Conservation (phyloP, 2,329 filamentous ascomycete genomes). For the Cladorrhinum sp. region DNA sequence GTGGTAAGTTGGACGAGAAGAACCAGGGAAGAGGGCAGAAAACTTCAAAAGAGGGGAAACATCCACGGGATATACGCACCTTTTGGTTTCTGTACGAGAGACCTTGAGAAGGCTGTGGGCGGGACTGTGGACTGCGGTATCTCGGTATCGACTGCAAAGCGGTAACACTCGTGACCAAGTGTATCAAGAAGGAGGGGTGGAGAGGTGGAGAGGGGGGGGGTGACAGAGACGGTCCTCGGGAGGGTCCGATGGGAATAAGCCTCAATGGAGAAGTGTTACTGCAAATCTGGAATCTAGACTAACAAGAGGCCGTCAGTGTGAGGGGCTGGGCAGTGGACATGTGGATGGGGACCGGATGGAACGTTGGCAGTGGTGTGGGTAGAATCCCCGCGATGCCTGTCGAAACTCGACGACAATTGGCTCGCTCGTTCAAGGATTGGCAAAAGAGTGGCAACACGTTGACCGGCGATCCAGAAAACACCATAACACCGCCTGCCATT, state of each 20-base stretch:
- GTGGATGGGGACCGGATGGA: conserved; percentile 5
- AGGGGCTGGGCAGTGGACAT: background rate
- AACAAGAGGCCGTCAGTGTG: background rate
- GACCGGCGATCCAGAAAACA: background rate
- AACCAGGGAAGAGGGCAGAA: background rate
- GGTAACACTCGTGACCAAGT: conserved; percentile 23
- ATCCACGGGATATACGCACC: conserved; percentile 1
- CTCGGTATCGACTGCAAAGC: background rate
- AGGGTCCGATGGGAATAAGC: conserved; percentile 5
- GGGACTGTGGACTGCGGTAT: background rate
- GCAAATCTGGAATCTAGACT: background rate
- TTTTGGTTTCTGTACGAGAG: background rate
- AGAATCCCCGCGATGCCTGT: conserved; percentile 20
- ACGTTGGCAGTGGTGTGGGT: background rate
- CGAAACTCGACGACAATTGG: conserved; percentile 5
- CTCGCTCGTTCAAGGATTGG: background rate
- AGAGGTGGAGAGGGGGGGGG: background rate
- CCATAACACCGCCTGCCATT: background rate
- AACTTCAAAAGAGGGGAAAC: conserved; percentile 4
- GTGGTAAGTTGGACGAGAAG: conserved; percentile 1
- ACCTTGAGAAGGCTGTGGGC: no score
- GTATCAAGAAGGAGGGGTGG: background rate
- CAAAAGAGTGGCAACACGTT: background rate
- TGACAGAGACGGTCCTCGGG: conserved; percentile 3
- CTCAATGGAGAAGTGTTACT: background rate